Conservation (phyloP, 371 early-diverging fungal genomes). For the Mucor circinelloides region DNA sequence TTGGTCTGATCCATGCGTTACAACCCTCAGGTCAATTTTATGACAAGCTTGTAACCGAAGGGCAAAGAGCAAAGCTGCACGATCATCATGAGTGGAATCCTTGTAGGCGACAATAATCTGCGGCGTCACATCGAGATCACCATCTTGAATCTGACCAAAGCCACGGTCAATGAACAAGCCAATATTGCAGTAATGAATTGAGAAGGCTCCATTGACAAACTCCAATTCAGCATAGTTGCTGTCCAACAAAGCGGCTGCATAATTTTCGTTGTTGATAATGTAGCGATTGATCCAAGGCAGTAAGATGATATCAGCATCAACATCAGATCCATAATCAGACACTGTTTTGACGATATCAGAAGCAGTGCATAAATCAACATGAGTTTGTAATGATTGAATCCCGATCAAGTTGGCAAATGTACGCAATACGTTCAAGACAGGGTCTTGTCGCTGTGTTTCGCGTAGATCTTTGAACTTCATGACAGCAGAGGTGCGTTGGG, state of each 20-base stretch:
- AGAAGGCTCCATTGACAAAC: constrained; percentile 20
- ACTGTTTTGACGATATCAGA: constrained; percentile 27
- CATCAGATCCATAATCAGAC: constrained; percentile 11
- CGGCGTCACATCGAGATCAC: constrained; percentile 24
- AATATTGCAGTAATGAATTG: constrained; percentile 12
- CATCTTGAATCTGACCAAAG: constrained; percentile 43
- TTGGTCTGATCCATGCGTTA: not conserved
- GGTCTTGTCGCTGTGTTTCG: constrained; percentile 65
- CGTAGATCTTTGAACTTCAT: constrained; percentile 70
- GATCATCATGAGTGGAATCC: constrained; percentile 12
- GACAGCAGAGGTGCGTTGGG: constrained; percentile 72
- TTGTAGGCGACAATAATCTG: constrained; percentile 28
- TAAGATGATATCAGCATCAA: constrained; percentile 33
- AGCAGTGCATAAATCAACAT: constrained; percentile 23
- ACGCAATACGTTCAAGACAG: constrained; percentile 72
- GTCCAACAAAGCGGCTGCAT: not conserved
- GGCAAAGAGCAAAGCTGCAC: constrained; percentile 31
- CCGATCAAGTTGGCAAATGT: constrained; percentile 72
- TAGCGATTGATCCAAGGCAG: constrained; percentile 26
- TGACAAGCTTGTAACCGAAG: constrained; percentile 30
- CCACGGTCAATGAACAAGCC: constrained; percentile 80
- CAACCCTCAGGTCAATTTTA: constrained; percentile 4
- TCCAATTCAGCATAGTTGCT: constrained; percentile 9
- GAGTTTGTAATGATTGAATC: constrained; percentile 36
- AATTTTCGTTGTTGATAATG: constrained; percentile 4